Conservation (phyloP, 1,284 basidiomycete genomes). For the Anthracocystis setariae region DNA sequence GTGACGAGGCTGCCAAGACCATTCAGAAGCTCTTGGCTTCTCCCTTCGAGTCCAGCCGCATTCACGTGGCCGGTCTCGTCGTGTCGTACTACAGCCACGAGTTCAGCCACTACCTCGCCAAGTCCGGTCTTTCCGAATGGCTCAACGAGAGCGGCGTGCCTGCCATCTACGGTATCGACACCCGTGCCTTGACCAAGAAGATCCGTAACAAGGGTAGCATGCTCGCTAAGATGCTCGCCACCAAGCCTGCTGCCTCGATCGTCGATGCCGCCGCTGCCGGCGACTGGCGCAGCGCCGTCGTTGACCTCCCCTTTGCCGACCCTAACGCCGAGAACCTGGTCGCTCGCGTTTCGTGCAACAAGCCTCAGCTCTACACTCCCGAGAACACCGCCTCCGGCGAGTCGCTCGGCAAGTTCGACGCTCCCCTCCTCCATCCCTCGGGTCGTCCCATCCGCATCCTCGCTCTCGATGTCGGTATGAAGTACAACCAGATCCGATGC, state of each 20-base stretch:
- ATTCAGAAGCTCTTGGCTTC: slow-evolving; percentile 69
- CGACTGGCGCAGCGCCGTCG: slow-evolving; percentile 83
- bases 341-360: slow-evolving; percentile 80
- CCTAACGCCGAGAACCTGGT: slow-evolving; percentile 92
- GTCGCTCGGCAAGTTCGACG: slow-evolving; percentile 68
- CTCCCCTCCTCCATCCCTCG: slow-evolving; percentile 78
- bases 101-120: slow-evolving; percentile 93
- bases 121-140: slow-evolving; percentile 88
- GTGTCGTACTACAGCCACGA: slow-evolving; percentile 90
- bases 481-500: slow-evolving; percentile 98
- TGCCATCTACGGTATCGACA: slow-evolving; percentile 96
- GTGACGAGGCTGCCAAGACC: slow-evolving; percentile 70
- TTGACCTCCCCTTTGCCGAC: slow-evolving; percentile 84
- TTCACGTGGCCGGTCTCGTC: slow-evolving; percentile 91
- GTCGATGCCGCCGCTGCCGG: slow-evolving; percentile 45
- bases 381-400: slow-evolving; percentile 66
- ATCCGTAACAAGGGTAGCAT: slow-evolving; percentile 93
- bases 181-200: slow-evolving; percentile 93
- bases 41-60: slow-evolving; percentile 89
- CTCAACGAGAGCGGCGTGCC: slow-evolving; percentile 94
- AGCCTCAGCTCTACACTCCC: slow-evolving; percentile 76
- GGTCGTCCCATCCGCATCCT: slow-evolving; percentile 83
- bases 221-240: slow-evolving; percentile 72
- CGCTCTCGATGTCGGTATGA: slow-evolving; percentile 97
- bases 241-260: slow-evolving; percentile 54